Evolutionary conservation across 2,329 filamentous ascomycete species (phyloP).

Genomic region (Curvularia sp.): DNA sequence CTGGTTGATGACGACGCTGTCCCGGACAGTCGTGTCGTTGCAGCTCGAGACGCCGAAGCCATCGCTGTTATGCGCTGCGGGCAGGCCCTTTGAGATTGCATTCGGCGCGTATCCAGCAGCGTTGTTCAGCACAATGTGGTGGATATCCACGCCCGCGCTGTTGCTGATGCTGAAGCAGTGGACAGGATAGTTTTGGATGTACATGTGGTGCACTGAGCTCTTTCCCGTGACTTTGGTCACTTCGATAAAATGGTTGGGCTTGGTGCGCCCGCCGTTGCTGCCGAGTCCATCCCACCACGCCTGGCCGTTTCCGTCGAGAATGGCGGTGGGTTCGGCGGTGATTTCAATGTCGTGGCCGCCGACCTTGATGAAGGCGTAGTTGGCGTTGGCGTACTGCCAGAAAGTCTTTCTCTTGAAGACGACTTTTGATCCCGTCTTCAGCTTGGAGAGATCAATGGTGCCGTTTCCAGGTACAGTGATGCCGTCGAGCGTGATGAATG

Average conservation of each 20-base stretch:
- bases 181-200: conserved; percentile 62
- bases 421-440: conserved; percentile 53
- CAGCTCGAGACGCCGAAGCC: conserved; percentile 62
- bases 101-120: conserved; percentile 57
- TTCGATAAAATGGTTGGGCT: conserved; percentile 47
- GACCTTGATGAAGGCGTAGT: conserved; percentile 44
- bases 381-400: conserved; percentile 46
- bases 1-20: conserved; percentile 62
- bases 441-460: conserved; percentile 51
- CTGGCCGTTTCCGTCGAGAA: conserved; percentile 34
- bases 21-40: conserved; percentile 50
- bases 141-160: conserved; percentile 53
- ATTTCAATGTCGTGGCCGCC: conserved; percentile 53
- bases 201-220: conserved; percentile 53
- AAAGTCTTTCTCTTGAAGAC: conserved; percentile 44
- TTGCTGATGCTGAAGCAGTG: conserved; percentile 59
- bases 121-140: conserved; percentile 63
- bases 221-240: conserved; percentile 50
- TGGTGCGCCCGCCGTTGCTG: conserved; percentile 55
- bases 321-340: conserved; percentile 49
- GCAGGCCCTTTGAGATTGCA: conserved; percentile 33
- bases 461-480: conserved; percentile 50
- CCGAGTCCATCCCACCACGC: conserved; percentile 47
- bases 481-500: conserved; percentile 52
- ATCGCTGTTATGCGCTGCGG: conserved; percentile 58